Evolutionary conservation across 2,329 filamentous ascomycete genomes (phyloP).

Genomic region (Nemania diffusa): DNA sequence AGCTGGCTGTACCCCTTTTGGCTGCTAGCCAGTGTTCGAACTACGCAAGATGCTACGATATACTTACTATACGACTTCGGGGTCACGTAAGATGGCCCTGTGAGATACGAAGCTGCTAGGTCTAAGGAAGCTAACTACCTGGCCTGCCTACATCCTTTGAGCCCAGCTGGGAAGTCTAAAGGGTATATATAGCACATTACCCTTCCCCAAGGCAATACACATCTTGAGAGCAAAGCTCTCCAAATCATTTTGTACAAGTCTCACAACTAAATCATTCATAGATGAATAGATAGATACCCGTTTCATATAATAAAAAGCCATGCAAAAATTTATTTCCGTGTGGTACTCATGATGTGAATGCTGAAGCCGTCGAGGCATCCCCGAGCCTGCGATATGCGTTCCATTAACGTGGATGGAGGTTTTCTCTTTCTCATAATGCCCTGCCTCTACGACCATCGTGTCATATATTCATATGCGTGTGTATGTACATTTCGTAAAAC

Average conservation of each 20-base stretch:
- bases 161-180: background rate
- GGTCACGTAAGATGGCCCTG: background rate
- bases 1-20: too few species aligned
- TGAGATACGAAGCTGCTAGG: background rate
- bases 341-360: constrained; percentile 1
- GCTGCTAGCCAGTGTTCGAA: background rate
- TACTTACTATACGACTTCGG: background rate
- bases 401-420: constrained; percentile 17
- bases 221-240: background rate
- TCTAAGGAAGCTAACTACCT: background rate
- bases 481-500: constrained; percentile 28
- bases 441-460: constrained; percentile 14
- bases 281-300: constrained; percentile 8
- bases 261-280: background rate
- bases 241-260: background rate
- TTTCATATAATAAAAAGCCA: background rate
- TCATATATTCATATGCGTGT: constrained; percentile 2
- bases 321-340: background rate
- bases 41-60: background rate
- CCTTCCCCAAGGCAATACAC: background rate
- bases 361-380: constrained; percentile 5
- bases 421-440: background rate
- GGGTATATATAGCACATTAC: background rate
- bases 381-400: constrained; percentile 6
- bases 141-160: background rate